Evolutionary conservation across 164 flowering plant genomes (phyloP).

Genomic region (Platanus orientalis): DNA sequence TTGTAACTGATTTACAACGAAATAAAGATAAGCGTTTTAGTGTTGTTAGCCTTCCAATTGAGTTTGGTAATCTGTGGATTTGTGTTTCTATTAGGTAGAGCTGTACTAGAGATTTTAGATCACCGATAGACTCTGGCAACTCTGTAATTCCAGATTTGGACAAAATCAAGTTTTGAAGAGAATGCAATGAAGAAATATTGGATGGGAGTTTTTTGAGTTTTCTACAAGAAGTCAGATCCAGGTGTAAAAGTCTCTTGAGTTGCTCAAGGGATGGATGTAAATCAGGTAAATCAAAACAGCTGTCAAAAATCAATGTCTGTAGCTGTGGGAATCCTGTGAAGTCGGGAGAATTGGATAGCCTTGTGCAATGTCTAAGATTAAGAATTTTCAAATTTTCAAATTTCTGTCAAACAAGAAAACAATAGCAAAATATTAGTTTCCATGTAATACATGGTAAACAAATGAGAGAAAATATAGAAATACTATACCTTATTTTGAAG

Average conservation of each 20-base stretch:
- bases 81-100: too few relatives aligned
- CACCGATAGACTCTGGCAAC: too few relatives aligned
- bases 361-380: constrained; percentile 3
- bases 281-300: not conserved
- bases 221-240: not conserved
- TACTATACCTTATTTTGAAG: not conserved
- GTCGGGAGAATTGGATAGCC: constrained; percentile 1
- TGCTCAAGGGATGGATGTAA: constrained; percentile 5
- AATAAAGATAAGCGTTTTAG: too few relatives aligned
- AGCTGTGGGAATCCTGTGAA: not conserved
- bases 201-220: constrained; percentile 1
- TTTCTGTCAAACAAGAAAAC: too few relatives aligned
- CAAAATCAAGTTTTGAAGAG: not conserved
- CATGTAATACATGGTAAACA: too few relatives aligned
- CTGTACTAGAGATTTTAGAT: too few relatives aligned
- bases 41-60: too few relatives aligned
- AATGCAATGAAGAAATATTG: not conserved
- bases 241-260: not conserved
- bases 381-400: constrained; percentile 14
- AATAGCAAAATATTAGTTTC: too few relatives aligned
- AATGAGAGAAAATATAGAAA: not conserved
- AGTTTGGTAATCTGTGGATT: too few relatives aligned
- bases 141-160: too few relatives aligned
- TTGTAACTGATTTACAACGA: too few relatives aligned
- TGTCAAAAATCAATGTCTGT: constrained; percentile 1